These are phyloP conservation scores for Prunus fruticosa DNA, from an alignment of 306 rosid genomes.

Conservation along the genomic window DNA sequence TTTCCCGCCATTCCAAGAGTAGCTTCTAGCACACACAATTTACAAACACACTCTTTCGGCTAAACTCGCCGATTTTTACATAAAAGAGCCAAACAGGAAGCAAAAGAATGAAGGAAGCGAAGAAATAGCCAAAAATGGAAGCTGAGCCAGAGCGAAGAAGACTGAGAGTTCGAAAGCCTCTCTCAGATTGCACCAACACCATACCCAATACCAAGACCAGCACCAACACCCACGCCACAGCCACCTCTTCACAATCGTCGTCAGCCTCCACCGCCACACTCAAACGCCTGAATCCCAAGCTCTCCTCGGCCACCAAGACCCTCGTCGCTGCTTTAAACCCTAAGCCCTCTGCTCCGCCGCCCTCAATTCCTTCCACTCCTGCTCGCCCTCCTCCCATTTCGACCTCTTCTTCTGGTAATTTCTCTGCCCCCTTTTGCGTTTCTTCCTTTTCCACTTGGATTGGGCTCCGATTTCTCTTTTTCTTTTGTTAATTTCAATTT, in stretches of 20 bases:
- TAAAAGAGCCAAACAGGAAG: not conserved
- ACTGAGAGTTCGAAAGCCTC: conserved; percentile 42
- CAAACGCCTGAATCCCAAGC: not conserved
- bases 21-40: not conserved
- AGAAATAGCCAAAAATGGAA: conserved; percentile 37
- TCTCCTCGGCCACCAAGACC: not conserved
- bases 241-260: conserved; percentile 27
- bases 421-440: not conserved
- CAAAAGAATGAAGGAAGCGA: conserved; percentile 4
- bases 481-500: not conserved
- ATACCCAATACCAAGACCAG: not conserved
- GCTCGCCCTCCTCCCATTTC: not conserved
- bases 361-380: conserved; percentile 2
- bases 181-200: conserved; percentile 60
- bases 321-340: not conserved
- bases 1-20: conserved; percentile 28
- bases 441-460: not conserved
- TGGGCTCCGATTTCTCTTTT: not conserved
- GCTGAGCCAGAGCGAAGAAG: conserved; percentile 10
- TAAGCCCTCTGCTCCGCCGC: not conserved
- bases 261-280: conserved; percentile 18
- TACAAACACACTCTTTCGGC: not conserved
- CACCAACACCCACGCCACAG: not conserved
- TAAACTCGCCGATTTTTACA: not conserved
- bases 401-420: not conserved